Conservation (phyloP, 2,329 filamentous ascomycete species). For the Dryadomyces quercus-mongolicae region DNA sequence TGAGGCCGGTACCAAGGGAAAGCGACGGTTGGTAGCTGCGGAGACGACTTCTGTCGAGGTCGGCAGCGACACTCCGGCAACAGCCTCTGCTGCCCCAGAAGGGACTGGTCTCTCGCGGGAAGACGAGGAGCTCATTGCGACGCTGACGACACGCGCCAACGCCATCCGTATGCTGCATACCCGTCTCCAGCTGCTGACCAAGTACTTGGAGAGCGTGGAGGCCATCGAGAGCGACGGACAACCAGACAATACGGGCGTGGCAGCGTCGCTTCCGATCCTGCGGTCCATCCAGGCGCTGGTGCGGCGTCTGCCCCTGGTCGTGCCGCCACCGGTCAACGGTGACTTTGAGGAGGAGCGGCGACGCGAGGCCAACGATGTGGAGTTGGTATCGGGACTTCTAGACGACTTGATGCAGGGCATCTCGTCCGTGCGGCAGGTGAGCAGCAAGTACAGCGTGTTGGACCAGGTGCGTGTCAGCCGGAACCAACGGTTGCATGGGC, state of each 20-base stretch:
- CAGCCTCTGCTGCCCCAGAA: constrained; percentile 14
- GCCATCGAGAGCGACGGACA: constrained; percentile 19
- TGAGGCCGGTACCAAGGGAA: constrained; percentile 22
- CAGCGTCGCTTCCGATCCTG: constrained; percentile 57
- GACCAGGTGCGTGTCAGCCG: constrained; percentile 26
- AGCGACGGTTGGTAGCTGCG: constrained; percentile 22
- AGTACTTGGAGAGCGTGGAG: constrained; percentile 59
- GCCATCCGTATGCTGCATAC: constrained; percentile 87
- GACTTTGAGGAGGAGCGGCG: constrained; percentile 59
- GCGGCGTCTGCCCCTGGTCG: constrained; percentile 68
- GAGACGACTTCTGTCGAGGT: constrained; percentile 4
- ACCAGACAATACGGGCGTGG: constrained; percentile 17
- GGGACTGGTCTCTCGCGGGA: constrained; percentile 39
- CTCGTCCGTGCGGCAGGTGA: constrained; percentile 57
- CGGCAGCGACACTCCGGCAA: constrained; percentile 4
- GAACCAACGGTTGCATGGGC: not conserved
- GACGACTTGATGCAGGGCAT: constrained; percentile 64
- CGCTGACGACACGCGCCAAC: constrained; percentile 77
- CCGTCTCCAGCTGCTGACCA: constrained; percentile 57
- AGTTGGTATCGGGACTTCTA: constrained; percentile 58
- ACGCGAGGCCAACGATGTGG: constrained; percentile 74
- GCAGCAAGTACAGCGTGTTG: constrained; percentile 57
- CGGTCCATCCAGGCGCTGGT: constrained; percentile 82
- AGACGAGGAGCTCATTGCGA: constrained; percentile 49
- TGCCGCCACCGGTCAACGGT: constrained; percentile 49